Conservation (phyloP, 805 yeast genomes). For the Saccharomycopsis malanga region DNA sequence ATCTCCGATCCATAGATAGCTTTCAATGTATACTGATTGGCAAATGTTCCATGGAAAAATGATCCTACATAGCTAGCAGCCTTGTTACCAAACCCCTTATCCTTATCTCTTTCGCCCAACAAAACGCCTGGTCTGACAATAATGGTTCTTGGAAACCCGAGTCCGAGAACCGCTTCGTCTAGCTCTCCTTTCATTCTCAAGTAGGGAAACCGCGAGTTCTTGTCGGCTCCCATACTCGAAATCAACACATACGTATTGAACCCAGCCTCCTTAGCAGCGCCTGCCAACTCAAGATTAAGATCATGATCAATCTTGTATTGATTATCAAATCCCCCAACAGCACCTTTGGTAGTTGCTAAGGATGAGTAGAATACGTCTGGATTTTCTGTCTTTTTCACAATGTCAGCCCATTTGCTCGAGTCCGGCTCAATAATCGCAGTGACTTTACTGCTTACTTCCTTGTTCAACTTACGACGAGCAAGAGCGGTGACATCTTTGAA, state of each 20-base stretch:
- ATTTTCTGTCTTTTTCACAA: conserved; percentile 26
- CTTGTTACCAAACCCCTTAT: conserved; percentile 33
- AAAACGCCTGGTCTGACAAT: conserved; percentile 74
- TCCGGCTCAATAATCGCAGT: conserved; percentile 39
- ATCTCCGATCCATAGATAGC: conserved; percentile 65
- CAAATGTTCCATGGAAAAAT: conserved; percentile 28
- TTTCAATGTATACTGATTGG: conserved; percentile 23
- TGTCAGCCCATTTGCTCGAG: conserved; percentile 44
- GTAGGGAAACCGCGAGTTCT: conserved; percentile 54
- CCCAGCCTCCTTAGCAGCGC: conserved; percentile 66
- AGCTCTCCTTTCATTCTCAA: conserved; percentile 64
- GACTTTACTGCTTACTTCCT: conserved; percentile 27
- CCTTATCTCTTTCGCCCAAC: conserved; percentile 50
- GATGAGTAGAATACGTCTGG: conserved; percentile 50
- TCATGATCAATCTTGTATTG: conserved; percentile 73
- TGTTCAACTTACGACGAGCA: conserved; percentile 36
- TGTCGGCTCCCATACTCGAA: conserved; percentile 58
- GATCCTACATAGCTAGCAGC: conserved; percentile 30
- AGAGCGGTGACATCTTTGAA: conserved; percentile 41
- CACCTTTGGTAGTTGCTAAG: conserved; percentile 68
- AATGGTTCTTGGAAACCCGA: conserved; percentile 64
- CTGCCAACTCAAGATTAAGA: conserved; percentile 58
- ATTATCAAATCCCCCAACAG: conserved; percentile 65
- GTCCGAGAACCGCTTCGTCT: conserved; percentile 56
- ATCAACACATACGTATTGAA: conserved; percentile 61